phyloP scores from a whole-genome alignment of 2,329 filamentous ascomycete genomes.

The Penicillium rolfsii region DNA sequence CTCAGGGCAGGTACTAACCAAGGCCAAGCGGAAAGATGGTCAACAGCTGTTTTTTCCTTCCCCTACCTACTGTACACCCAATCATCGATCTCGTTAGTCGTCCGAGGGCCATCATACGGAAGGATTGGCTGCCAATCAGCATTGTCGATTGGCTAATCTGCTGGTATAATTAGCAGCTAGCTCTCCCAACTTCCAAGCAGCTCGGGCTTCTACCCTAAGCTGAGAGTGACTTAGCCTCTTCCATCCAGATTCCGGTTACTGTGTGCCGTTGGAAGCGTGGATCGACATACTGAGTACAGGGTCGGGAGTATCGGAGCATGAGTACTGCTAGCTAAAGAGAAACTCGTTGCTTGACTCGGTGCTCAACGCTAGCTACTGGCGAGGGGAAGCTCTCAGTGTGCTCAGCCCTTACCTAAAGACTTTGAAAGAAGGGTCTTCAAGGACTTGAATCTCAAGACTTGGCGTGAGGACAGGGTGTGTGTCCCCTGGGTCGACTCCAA shows the following conservation, averaged over 20 bases:
- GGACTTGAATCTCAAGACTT: background rate
- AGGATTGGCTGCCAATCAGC: constrained; percentile 5
- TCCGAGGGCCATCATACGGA: background rate
- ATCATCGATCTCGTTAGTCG: constrained; percentile 5
- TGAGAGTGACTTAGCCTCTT: constrained; percentile 6
- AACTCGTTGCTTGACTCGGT: background rate
- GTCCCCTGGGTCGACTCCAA: constrained; percentile 2
- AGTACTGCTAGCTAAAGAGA: background rate
- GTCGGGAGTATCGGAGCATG: background rate
- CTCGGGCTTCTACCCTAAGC: constrained; percentile 19
- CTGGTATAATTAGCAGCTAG: constrained; percentile 20
- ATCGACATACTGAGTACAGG: background rate
- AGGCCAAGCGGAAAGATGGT: background rate
- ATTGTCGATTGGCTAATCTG: background rate
- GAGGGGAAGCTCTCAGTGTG: background rate
- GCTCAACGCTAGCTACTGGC: background rate
- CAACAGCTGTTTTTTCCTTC: background rate
- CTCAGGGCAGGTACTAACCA: background rate
- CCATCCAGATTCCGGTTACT: background rate
- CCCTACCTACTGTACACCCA: constrained; percentile 5
- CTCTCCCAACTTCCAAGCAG: background rate
- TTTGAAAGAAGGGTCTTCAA: background rate
- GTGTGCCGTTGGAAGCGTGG: background rate
- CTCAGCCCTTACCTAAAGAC: background rate
- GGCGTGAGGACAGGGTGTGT: background rate